Evolutionary conservation across 345 rosid species (phyloP).

Genomic region (Bretschneidera sinensis): DNA sequence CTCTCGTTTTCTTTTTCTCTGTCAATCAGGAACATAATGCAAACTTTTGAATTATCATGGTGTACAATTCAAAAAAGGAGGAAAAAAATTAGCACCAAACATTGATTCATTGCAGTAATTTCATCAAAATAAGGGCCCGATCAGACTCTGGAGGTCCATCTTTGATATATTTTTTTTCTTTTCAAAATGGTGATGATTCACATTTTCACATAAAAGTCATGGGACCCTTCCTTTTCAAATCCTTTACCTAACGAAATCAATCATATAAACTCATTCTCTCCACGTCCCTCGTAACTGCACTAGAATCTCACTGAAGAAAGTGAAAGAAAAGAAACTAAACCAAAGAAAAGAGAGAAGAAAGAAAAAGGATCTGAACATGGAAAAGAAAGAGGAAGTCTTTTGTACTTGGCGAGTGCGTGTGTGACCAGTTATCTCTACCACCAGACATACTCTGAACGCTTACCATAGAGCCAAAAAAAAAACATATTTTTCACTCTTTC

Average conservation of each 20-base stretch:
- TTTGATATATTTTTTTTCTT: not conserved
- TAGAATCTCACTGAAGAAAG: not conserved
- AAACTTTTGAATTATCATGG: too few species aligned
- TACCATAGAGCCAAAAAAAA: not conserved
- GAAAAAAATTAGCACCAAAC: too few species aligned
- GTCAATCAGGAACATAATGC: too few species aligned
- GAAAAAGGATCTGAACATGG: too few species aligned
- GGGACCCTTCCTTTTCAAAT: constrained; percentile 5
- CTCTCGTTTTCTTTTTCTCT: too few species aligned
- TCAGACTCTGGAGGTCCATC: not conserved
- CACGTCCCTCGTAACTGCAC: not conserved
- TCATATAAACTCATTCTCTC: not conserved
- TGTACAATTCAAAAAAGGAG: too few species aligned
- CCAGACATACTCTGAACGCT: not conserved
- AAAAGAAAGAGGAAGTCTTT: not conserved
- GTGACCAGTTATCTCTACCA: not conserved
- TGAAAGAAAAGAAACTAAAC: not conserved
- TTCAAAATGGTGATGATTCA: not conserved
- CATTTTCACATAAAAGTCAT: not conserved
- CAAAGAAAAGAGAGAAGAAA: not conserved
- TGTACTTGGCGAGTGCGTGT: not conserved
- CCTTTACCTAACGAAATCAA: constrained; percentile 1
- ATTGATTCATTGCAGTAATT: too few species aligned
- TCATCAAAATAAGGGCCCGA: not conserved
- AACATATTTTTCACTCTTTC: constrained; percentile 30